Evolutionary conservation across 2,329 filamentous ascomycete genomes (phyloP), one percentile per base, ranked within the genome.

Genomic region (Dendrostoma leiphaemia): DNA sequence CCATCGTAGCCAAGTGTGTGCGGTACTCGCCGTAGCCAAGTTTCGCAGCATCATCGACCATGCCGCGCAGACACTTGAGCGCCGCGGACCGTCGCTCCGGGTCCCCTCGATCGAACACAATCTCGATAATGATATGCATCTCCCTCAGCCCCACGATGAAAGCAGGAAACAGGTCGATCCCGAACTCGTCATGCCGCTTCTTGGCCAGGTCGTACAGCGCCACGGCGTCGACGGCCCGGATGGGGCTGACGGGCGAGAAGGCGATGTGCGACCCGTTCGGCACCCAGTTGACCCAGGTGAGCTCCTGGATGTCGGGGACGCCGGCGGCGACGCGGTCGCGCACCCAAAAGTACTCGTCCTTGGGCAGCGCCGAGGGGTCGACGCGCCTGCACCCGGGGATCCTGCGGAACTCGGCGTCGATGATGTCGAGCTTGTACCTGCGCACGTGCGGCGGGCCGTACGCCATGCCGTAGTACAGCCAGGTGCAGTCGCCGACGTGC

Each of bases 401-500:
- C 21, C 60, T 61, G 31, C 56, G 62, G 59, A 71, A 70, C 51
- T 66, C 67, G 28, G 60, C 55, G 51, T 71, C 65, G 52, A 70
- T 60, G n/a, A 66, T 63, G n/a, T 59, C 58, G 2, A 69, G 64
- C 59, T 70, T 69, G 56, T 68, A 64, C 48, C 64, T 61, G 9
- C 67, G 67, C 21, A 66, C 60, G 1, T 58, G 35, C 12, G 63
- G 56, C 2, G 64, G 64, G 5, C 65, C 64, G 56, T 73, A 70
- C 8, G 69, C 64, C 8, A 72, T 72, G 17, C 74, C 74, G 57
- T 78, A 77, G 61, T 77, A 77, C 60, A 74, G 72, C 75, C 75
- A 78, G 1, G 72, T 65, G 13, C 64, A 37, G 63, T 62, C 13
- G 56, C 59, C 12, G 53, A 61, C 23, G 61, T 38, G 49, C 47